Conservation (phyloP, 805 yeast species). For the Metschnikowia santaceciliae region DNA sequence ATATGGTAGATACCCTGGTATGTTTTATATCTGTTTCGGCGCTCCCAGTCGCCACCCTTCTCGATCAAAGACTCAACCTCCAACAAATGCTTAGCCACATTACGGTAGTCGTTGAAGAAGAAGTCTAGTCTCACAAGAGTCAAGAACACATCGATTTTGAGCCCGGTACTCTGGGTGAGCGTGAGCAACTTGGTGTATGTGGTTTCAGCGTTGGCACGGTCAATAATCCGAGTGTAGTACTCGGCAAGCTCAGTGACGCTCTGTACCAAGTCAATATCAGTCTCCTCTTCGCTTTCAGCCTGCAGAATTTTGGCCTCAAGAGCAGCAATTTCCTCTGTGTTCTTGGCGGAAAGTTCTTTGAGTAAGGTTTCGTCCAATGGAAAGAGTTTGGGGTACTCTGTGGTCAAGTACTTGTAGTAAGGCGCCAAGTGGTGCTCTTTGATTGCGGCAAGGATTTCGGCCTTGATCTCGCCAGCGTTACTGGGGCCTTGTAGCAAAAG, state of each 20-base stretch:
- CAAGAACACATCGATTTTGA: conserved; percentile 81
- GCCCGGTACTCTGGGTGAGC: conserved; percentile 79
- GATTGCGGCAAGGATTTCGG: conserved; percentile 51
- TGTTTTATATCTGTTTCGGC: conserved; percentile 91
- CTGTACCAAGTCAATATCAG: conserved; percentile 76
- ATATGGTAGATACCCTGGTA: conserved; percentile 80
- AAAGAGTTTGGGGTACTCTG: conserved; percentile 32
- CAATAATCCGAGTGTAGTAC: conserved; percentile 82
- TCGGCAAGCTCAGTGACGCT: conserved; percentile 81
- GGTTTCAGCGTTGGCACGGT: conserved; percentile 61
- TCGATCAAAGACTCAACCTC: conserved; percentile 74
- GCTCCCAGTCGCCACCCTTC: conserved; percentile 99
- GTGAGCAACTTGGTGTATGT: conserved; percentile 72
- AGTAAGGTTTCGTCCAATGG: conserved; percentile 61
- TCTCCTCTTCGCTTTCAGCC: conserved; percentile 70
- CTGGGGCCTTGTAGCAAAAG: conserved; percentile 40
- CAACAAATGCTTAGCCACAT: conserved; percentile 68
- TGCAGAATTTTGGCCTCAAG: conserved; percentile 52
- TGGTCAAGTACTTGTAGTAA: conserved; percentile 63
- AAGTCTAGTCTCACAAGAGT: conserved; percentile 86
- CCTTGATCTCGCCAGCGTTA: conserved; percentile 32
- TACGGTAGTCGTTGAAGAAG: conserved; percentile 73
- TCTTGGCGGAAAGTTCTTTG: conserved; percentile 45
- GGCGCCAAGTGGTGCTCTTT: conserved; percentile 70
- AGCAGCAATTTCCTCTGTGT: conserved; percentile 51